Evolutionary conservation across 2,329 filamentous ascomycete genomes (phyloP).

Genomic region (Zalaria obscura): DNA sequence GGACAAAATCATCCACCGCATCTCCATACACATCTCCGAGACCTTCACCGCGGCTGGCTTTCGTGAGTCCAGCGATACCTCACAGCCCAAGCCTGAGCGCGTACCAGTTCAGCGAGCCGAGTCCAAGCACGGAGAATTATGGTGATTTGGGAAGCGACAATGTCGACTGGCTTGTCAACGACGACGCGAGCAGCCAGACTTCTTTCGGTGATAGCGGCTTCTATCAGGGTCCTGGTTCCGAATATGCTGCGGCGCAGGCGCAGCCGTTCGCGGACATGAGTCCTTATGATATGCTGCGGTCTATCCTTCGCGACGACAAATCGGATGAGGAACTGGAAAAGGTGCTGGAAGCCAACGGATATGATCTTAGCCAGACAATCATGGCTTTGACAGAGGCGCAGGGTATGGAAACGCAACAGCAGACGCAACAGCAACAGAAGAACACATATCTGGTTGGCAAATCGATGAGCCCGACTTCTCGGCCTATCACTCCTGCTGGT

Average conservation of each 20-base stretch:
- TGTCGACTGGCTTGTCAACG: constrained; percentile 88
- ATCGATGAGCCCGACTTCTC: constrained; percentile 59
- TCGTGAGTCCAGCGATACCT: constrained; percentile 79
- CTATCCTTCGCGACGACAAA: constrained; percentile 76
- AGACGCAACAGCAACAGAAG: constrained; percentile 37
- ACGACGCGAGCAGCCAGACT: constrained; percentile 65
- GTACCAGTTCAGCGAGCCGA: constrained; percentile 84
- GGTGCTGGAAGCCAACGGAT: constrained; percentile 78
- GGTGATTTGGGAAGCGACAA: constrained; percentile 88
- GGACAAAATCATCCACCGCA: constrained; percentile 61
- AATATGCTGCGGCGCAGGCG: constrained; percentile 59
- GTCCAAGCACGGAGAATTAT: constrained; percentile 70
- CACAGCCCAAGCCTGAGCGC: constrained; percentile 89
- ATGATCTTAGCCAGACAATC: constrained; percentile 86
- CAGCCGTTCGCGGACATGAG: constrained; percentile 74
- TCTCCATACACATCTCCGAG: constrained; percentile 91
- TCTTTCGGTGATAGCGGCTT: constrained; percentile 62
- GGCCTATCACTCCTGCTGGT: constrained; percentile 62
- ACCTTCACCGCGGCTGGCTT: constrained; percentile 78
- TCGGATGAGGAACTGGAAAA: constrained; percentile 89
- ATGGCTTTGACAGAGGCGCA: constrained; percentile 72
- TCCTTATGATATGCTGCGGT: constrained; percentile 93
- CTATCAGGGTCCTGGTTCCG: constrained; percentile 42
- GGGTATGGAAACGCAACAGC: constrained; percentile 24
- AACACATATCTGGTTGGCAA: constrained; percentile 69